Percentiles rank a stretch among this genome's conserved stretches.
Evolutionary conservation across 352 stramenopile genomes (phyloP).

Genomic region (Globisporangium rhizosaccharum): DNA sequence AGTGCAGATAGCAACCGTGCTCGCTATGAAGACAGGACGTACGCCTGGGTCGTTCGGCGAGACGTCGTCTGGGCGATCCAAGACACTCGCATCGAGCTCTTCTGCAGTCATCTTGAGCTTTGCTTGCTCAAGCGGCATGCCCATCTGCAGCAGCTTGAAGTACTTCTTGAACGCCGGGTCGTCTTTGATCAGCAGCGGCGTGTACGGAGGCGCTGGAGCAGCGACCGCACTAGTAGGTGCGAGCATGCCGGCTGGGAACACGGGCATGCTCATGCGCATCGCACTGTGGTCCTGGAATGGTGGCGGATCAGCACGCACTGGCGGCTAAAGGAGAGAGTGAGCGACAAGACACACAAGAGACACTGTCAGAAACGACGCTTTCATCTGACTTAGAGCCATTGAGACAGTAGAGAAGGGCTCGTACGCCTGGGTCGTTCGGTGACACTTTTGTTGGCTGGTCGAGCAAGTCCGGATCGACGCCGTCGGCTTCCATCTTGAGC

Average conservation of each 20-base stretch:
- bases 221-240: conserved; percentile 4
- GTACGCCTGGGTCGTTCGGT: conserved; percentile 74
- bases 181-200: conserved; percentile 68
- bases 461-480: conserved; percentile 57
- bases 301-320: conserved; percentile 1
- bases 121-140: conserved; percentile 77
- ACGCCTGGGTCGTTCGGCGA: conserved; percentile 79
- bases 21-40: conserved; percentile 14
- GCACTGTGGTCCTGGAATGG: conserved; percentile 2
- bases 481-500: conserved; percentile 82
- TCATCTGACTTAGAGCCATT: too few relatives aligned
- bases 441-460: conserved; percentile 59
- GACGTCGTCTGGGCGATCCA: conserved; percentile 67
- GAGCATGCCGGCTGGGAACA: conserved; percentile 19
- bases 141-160: conserved; percentile 80
- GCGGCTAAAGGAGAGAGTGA: conserved; percentile 17
- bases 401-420: conserved; percentile 9
- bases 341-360: not conserved
- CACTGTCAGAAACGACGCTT: not conserved
- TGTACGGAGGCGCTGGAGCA: conserved; percentile 31
- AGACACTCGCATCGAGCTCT: conserved; percentile 45
- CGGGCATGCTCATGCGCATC: conserved; percentile 23
- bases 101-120: conserved; percentile 82
- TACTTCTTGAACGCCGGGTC: conserved; percentile 73
- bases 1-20: not conserved